Evolutionary conservation across 352 stramenopile genomes (phyloP).

Genomic region (Bremia lactucae): DNA sequence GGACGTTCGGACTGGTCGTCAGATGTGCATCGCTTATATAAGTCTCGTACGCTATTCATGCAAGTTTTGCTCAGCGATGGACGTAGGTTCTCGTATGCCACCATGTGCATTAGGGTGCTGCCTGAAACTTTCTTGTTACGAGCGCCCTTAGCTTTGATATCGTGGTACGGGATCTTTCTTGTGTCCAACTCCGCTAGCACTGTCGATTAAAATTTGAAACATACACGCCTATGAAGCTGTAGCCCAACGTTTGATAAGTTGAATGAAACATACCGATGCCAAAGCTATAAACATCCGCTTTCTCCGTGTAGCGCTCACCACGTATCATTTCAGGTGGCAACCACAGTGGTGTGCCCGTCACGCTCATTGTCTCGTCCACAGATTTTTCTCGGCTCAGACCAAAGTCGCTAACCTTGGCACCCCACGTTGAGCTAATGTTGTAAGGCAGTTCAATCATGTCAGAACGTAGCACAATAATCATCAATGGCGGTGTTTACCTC

Average conservation of each 20-base stretch:
- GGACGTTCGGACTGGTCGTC: conserved; percentile 65
- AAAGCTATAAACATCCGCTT: conserved; percentile 84
- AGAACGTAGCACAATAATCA: conserved; percentile 5
- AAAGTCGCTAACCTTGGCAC: conserved; percentile 95
- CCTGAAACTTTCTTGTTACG: conserved; percentile 80
- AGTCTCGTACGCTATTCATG: conserved; percentile 69
- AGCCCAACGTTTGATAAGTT: background rate
- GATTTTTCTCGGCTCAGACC: conserved; percentile 94
- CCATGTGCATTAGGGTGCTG: conserved; percentile 84
- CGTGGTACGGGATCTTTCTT: conserved; percentile 81
- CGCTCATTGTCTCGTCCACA: conserved; percentile 91
- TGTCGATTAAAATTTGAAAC: conserved; percentile 11
- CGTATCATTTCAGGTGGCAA: conserved; percentile 84
- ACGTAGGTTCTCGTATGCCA: conserved; percentile 81
- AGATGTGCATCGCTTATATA: conserved; percentile 72
- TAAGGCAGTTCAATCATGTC: conserved; percentile 4
- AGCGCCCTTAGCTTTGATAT: conserved; percentile 75
- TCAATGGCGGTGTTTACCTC: conserved; percentile 27
- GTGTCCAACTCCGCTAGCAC: conserved; percentile 79
- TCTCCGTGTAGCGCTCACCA: conserved; percentile 80
- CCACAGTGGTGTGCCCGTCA: conserved; percentile 77
- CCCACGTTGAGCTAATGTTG: conserved; percentile 81
- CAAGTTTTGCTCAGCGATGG: conserved; percentile 75
- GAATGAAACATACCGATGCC: conserved; percentile 50
- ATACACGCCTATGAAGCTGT: conserved; percentile 1